phyloP scores from a whole-genome alignment of 306 rosid genomes.

The Lathyrus tuberosus region DNA sequence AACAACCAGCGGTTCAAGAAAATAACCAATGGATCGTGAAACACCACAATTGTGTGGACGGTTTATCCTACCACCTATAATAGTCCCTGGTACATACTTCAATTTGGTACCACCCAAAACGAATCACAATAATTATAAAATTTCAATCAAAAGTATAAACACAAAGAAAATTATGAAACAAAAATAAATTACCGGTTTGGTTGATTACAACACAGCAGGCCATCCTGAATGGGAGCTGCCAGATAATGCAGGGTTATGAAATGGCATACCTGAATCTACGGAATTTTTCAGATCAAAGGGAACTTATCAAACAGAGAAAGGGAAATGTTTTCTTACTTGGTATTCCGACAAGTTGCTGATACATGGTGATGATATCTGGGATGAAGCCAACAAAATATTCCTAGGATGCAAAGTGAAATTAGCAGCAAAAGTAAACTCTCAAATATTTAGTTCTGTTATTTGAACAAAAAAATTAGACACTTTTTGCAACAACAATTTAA shows the following conservation, averaged over 20 bases:
- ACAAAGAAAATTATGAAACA: not conserved
- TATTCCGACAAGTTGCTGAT: conserved; percentile 72
- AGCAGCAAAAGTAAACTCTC: too few relatives aligned
- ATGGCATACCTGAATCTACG: conserved; percentile 70
- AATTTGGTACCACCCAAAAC: conserved; percentile 61
- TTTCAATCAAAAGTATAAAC: too few relatives aligned
- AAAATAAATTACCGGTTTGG: conserved; percentile 58
- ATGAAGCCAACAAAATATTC: conserved; percentile 89
- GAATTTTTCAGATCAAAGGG: too few relatives aligned
- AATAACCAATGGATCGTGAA: conserved; percentile 77
- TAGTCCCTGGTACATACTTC: conserved; percentile 81
- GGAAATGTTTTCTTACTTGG: conserved; percentile 86
- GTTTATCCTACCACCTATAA: conserved; percentile 73
- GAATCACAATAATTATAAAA: not conserved
- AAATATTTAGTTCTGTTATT: too few relatives aligned
- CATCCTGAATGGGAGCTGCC: too few relatives aligned
- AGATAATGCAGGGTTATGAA: conserved; percentile 73
- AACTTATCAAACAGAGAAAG: conserved; percentile 70
- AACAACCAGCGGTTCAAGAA: conserved; percentile 70
- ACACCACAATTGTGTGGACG: conserved; percentile 68
- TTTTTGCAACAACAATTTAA: too few relatives aligned
- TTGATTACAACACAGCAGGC: conserved; percentile 70
- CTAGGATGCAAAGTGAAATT: too few relatives aligned
- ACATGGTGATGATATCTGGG: conserved; percentile 85
- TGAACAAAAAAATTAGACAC: too few relatives aligned